Base-by-base conservation (phyloP, 1,139 yeast genomes). In the Diutina neorugosa region DNA sequence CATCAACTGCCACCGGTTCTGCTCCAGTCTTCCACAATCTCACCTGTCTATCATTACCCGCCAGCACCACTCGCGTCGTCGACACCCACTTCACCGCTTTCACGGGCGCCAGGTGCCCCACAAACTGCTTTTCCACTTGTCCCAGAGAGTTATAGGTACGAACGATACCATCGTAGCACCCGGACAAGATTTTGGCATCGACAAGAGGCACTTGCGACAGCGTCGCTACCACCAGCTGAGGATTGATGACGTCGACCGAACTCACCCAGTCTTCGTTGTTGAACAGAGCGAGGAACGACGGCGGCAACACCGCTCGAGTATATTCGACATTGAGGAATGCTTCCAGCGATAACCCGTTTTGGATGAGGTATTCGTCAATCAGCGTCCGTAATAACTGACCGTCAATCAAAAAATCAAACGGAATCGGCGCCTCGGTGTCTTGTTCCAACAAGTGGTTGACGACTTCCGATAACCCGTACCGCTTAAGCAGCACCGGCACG, bases 211-310 rank as follows among this genome's bases (percentile, higher is more conserved):
- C 59, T 52, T 70, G 69, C 18, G 77, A 70, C 16, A 65, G 56
- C 4, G 65, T 59, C 7, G 64, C 70, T 14, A 67, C 61, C 25
- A 54, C 53, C 21, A 69, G 64, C 55, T 60, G 59, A 8, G 70
- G 63, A 60, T 73, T 70, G 57, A 71, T 68, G 14, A 40, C 51
- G 62, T 82, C 81, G 50, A 91, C 77, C 1, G 95, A 78, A 9
- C 96, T 86, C 40, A 94, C 82, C 99, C 99, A 93, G 69, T 93
- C 99, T 59, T 91, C 96, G 63, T 91, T 91, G 62, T 84, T 81
- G 68, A 84, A 93, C 52, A 96, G 84, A 11, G 96, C 90, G 58
- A 90, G 74, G 64, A 82, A 91, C 44, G 93, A 83, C 14, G 99
- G 99, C 20, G 98, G 98, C 55, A 91, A 77, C 49, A 91, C 87